Percentiles rank a stretch among this genome's conserved stretches.
These are phyloP conservation scores for Plasmodium ovale DNA, from an alignment of 169 alveolate genomes.

Conservation along the genomic window DNA sequence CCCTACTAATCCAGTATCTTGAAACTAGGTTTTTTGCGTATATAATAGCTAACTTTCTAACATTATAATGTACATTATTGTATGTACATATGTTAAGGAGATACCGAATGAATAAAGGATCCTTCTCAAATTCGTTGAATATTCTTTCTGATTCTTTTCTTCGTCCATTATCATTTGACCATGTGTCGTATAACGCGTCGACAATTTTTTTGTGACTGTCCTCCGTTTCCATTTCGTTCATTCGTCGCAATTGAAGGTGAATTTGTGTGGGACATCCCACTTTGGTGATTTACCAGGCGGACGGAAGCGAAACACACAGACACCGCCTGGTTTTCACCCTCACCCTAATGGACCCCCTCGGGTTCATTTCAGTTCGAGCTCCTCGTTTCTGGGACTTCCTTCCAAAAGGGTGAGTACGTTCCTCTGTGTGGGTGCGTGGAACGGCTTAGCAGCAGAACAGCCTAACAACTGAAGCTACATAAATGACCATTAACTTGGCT, in stretches of 20 bases:
- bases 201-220: slow-evolving; percentile 22
- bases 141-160: slow-evolving; percentile 46
- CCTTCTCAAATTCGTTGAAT: slow-evolving; percentile 39
- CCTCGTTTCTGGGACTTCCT: too few relatives aligned
- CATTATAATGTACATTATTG: slow-evolving; percentile 42
- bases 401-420: too few relatives aligned
- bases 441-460: too few relatives aligned
- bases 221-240: neutral
- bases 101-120: slow-evolving; percentile 9
- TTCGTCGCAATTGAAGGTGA: neutral
- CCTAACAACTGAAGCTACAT: too few relatives aligned
- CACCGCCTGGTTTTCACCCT: too few relatives aligned
- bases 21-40: slow-evolving; percentile 43
- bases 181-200: slow-evolving; percentile 66
- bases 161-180: slow-evolving; percentile 50
- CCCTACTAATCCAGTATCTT: slow-evolving; percentile 40
- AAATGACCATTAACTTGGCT: too few relatives aligned
- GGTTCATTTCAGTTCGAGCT: too few relatives aligned
- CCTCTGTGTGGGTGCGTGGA: too few relatives aligned
- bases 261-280: neutral
- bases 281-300: neutral
- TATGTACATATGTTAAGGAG: slow-evolving; percentile 29
- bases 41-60: slow-evolving; percentile 49
- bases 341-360: too few relatives aligned
- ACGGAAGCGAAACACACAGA: neutral